A percentile compares a stretch with the other conserved stretches of the same genome.
phyloP scores from a whole-genome alignment of 805 yeast genomes.

The Ogataea ganodermae region DNA sequence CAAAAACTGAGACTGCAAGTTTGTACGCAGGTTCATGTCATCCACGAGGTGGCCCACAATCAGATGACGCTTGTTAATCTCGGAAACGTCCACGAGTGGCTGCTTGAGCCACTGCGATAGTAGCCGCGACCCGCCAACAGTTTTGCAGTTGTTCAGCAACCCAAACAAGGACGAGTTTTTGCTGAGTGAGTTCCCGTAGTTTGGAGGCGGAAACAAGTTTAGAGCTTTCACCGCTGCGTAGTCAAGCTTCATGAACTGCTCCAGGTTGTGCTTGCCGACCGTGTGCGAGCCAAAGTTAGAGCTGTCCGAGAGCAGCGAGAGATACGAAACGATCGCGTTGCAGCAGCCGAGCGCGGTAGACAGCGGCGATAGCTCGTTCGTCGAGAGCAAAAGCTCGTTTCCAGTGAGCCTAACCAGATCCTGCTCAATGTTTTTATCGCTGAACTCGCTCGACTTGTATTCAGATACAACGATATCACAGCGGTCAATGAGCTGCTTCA shows the following conservation, averaged over 20 bases:
- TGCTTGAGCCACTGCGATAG: slow-evolving; percentile 95
- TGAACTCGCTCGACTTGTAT: slow-evolving; percentile 57
- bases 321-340: slow-evolving; percentile 67
- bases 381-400: slow-evolving; percentile 53
- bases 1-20: slow-evolving; percentile 66
- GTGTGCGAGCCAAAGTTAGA: slow-evolving; percentile 54
- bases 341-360: slow-evolving; percentile 60
- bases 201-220: slow-evolving; percentile 71
- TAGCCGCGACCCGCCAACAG: slow-evolving; percentile 84
- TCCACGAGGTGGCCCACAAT: slow-evolving; percentile 76
- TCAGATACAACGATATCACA: slow-evolving; percentile 75
- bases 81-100: slow-evolving; percentile 69
- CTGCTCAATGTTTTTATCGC: slow-evolving; percentile 68
- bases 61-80: slow-evolving; percentile 67
- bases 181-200: slow-evolving; percentile 46
- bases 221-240: slow-evolving; percentile 86
- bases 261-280: slow-evolving; percentile 66
- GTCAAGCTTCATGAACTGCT: slow-evolving; percentile 87
- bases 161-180: slow-evolving; percentile 66
- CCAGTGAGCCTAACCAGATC: slow-evolving; percentile 74
- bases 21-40: slow-evolving; percentile 65
- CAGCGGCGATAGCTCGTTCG: slow-evolving; percentile 54
- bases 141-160: slow-evolving; percentile 82
- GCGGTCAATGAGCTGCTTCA: slow-evolving; percentile 71
- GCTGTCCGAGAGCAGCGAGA: slow-evolving; percentile 62